Base-by-base conservation (phyloP, 139 green algal genomes). In the Parachlorella kessleri region DNA sequence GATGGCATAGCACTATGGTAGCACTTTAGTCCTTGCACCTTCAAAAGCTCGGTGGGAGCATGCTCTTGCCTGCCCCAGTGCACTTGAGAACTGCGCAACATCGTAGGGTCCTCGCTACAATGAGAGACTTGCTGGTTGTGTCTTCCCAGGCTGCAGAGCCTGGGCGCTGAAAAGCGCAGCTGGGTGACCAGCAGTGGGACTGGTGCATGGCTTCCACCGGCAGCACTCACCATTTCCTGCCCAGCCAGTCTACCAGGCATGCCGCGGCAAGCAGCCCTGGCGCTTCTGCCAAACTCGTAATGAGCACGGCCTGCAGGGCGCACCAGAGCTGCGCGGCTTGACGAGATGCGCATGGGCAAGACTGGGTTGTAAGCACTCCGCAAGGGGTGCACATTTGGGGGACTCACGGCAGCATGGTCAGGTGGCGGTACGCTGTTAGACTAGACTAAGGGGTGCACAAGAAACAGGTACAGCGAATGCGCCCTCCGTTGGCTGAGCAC, bases 291-390 rank as follows among this genome's bases (percentile, higher is more conserved):
- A 69, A 6, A 3, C 55, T 71, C 30, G 84, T 83, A 3, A 93
- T 72, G 7, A 92, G 66, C 32, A 93, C 88, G 54, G 85, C 48
- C 33, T 80, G 75, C 65, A 54, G 3, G n/a, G 24, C 24, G 67
- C 24, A 32, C 6, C 37, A 4, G 38, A 32, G 69, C 28, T n/a
- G n/a, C 4, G 39, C 28, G 37, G 66, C 32, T 0, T 21, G 66
- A 6, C 6, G 35, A 6, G 36, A 55, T 36, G 36, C 0, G 14
- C 21, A 0, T 48, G 66, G 33, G 66, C n/a, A 33, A 24, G 33
- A 28, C 8, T 53, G 28, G 28, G 66, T 14, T 40, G 0, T 30
- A 28, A 18, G 66, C 28, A 30, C 2, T 4, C 30, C 7, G 7
- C 14, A 33, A 7, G 33, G 33, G 33, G 28, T 32, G 33, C 28